These are phyloP conservation scores for Saturnispora galanensis DNA, from an alignment of 805 yeast species.

Conservation along the genomic window DNA sequence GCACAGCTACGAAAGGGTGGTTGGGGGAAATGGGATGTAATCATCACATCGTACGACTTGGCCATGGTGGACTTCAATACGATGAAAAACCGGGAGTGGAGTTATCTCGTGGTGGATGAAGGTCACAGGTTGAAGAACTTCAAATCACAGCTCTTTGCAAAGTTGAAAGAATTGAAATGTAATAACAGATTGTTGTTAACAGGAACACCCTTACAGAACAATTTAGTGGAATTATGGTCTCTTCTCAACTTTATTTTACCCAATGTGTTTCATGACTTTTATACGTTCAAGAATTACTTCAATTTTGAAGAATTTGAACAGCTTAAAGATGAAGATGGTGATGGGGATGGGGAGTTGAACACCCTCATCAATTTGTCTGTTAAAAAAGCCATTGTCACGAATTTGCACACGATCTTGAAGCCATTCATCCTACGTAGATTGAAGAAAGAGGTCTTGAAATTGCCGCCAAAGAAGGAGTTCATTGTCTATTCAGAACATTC, in stretches of 20 bases:
- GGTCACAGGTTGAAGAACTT: constrained; percentile 89
- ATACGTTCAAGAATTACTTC: constrained; percentile 88
- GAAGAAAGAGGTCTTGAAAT: constrained; percentile 59
- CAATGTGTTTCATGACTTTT: constrained; percentile 84
- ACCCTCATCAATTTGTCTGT: constrained; percentile 47
- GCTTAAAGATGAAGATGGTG: constrained; percentile 15
- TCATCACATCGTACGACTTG: constrained; percentile 77
- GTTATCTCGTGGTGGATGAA: constrained; percentile 83
- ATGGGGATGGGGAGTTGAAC: constrained; percentile 33
- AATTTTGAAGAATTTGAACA: constrained; percentile 58
- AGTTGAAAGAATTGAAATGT: constrained; percentile 57
- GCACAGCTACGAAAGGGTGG: constrained; percentile 26
- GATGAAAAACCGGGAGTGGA: constrained; percentile 55
- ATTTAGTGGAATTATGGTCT: constrained; percentile 86
- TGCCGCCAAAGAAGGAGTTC: constrained; percentile 89
- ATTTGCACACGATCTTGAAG: constrained; percentile 76
- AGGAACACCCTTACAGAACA: constrained; percentile 96
- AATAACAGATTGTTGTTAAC: constrained; percentile 73
- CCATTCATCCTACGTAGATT: constrained; percentile 82
- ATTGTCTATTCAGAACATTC: constrained; percentile 66
- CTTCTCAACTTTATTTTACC: constrained; percentile 84
- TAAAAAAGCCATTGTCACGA: constrained; percentile 55
- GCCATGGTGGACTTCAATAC: constrained; percentile 56
- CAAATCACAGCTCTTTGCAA: constrained; percentile 63
- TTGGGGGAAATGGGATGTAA: constrained; percentile 34